These are phyloP conservation scores for Myriangium duriaei DNA, from an alignment of 2,329 filamentous ascomycete species.

Conservation along the genomic window DNA sequence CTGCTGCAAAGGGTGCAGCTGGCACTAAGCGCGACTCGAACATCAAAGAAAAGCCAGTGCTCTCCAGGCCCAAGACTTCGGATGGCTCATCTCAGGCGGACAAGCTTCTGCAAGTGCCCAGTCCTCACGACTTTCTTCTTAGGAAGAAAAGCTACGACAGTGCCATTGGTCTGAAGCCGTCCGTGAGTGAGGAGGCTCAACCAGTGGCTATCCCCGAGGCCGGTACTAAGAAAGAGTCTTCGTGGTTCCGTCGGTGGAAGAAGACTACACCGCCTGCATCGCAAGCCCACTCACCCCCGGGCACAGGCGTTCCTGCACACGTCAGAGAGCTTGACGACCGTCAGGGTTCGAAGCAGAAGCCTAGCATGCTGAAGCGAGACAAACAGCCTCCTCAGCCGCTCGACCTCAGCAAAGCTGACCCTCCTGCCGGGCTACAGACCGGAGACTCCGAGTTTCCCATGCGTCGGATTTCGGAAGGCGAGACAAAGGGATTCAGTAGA, in stretches of 20 bases:
- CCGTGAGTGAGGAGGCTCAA: constrained; percentile 15
- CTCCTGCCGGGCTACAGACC: constrained; percentile 14
- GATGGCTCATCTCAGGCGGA: constrained; percentile 8
- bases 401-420: constrained; percentile 9
- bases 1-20: not conserved
- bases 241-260: constrained; percentile 28
- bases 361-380: constrained; percentile 19
- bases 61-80: constrained; percentile 4
- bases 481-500: constrained; percentile 35
- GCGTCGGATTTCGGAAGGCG: constrained; percentile 19
- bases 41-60: constrained; percentile 5
- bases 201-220: constrained; percentile 5
- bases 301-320: constrained; percentile 5
- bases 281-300: not conserved
- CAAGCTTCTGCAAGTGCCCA: constrained; percentile 11
- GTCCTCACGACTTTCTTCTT: constrained; percentile 8
- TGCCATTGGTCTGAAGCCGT: constrained; percentile 13
- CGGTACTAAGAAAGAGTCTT: constrained; percentile 30
- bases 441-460: constrained; percentile 33
- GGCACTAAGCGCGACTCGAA: constrained; percentile 4
- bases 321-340: constrained; percentile 10
- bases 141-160: constrained; percentile 13
- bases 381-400: constrained; percentile 19
- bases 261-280: constrained; percentile 4
- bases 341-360: constrained; percentile 13